These are phyloP conservation scores for Lasiosphaeria ovina DNA, from an alignment of 495 filamentous ascomycete genomes.

Conservation along the genomic window DNA sequence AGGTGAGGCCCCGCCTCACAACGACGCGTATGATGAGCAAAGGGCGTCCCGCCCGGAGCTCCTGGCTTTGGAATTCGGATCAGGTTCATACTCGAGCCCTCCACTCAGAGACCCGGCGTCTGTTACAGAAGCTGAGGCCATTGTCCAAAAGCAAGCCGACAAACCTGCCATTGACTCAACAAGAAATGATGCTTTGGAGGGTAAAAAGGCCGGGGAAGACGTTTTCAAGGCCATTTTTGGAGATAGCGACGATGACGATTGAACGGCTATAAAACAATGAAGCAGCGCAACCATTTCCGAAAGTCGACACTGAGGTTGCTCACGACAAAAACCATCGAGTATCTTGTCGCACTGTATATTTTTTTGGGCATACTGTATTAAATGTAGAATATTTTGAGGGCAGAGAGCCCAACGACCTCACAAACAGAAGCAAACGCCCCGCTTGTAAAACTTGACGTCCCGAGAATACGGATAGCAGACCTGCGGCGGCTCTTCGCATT, in stretches of 20 bases:
- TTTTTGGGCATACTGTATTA: too few species aligned
- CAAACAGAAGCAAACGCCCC: too few species aligned
- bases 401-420: too few species aligned
- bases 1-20: constrained; percentile 36
- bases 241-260: constrained; percentile 70
- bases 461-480: too few species aligned
- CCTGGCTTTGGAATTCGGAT: constrained; percentile 11
- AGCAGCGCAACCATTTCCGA: neutral
- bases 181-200: constrained; percentile 83
- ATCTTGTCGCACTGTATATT: too few species aligned
- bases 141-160: neutral
- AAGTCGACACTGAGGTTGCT: neutral
- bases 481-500: too few species aligned
- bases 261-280: constrained; percentile 32
- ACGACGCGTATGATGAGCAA: constrained; percentile 16
- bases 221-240: constrained; percentile 95
- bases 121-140: neutral
- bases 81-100: constrained; percentile 17
- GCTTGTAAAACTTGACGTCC: too few species aligned
- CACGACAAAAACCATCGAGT: too few species aligned
- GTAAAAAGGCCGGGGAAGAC: constrained; percentile 76
- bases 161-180: constrained; percentile 62
- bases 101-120: neutral
- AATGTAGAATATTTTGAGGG: too few species aligned
- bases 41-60: constrained; percentile 7